These are phyloP conservation scores for Pseudogymnoascus sp. DNA, from an alignment of 2,329 filamentous ascomycete species.

Conservation along the genomic window DNA sequence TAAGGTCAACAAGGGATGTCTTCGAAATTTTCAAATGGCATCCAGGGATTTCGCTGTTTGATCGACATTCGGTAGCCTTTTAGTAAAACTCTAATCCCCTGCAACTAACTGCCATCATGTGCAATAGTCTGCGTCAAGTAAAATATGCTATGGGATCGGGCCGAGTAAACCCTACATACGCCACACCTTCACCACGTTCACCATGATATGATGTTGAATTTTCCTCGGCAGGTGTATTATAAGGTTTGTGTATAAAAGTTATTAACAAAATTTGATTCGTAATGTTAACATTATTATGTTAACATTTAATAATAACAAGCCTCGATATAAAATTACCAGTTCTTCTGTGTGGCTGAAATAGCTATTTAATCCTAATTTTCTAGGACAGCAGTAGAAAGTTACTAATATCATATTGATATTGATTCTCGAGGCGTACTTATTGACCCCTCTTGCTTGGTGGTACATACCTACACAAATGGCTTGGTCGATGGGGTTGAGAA, in stretches of 20 bases:
- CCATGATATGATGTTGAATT: not conserved
- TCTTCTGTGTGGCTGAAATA: not conserved
- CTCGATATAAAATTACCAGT: not conserved
- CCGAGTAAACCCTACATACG: not conserved
- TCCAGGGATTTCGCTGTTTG: not conserved
- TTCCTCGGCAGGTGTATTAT: not conserved
- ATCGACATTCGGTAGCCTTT: not conserved
- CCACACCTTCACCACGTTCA: constrained; percentile 1
- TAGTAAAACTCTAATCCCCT: not conserved
- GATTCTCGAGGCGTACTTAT: not conserved
- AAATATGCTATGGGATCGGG: not conserved
- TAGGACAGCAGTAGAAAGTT: not conserved
- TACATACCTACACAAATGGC: not conserved
- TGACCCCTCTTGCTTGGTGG: not conserved
- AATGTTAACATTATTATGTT: not conserved
- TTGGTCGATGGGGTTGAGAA: not conserved
- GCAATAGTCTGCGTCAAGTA: not conserved
- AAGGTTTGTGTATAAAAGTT: not conserved
- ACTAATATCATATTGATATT: not conserved
- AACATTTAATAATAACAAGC: not conserved
- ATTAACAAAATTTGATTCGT: not conserved
- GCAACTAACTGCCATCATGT: not conserved
- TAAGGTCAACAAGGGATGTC: not conserved
- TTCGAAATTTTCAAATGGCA: not conserved
- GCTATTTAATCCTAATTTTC: not conserved